phyloP scores from a whole-genome alignment of 2,329 filamentous ascomycete genomes.

The Aspergillus cejpii region DNA sequence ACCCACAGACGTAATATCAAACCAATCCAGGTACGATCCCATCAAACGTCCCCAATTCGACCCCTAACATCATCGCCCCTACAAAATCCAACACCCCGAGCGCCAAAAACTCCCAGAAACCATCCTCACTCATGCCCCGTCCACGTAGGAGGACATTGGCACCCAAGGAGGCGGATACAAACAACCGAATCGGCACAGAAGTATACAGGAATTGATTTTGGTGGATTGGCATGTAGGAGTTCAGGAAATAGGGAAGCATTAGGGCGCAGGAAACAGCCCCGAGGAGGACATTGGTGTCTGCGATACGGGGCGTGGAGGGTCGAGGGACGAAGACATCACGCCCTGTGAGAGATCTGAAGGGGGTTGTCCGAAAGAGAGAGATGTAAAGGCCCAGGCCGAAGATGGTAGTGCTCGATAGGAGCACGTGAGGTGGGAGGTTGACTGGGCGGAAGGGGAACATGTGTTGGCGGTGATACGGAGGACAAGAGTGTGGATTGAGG shows the following conservation, averaged over 20 bases:
- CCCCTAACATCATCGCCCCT: not conserved
- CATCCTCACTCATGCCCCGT: slow-evolving; percentile 3
- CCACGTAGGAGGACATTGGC: not conserved
- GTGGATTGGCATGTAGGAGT: slow-evolving; percentile 5
- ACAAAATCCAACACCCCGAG: slow-evolving; percentile 1
- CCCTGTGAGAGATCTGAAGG: not conserved
- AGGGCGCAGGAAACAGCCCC: not conserved
- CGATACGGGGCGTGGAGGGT: not conserved
- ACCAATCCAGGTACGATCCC: not conserved
- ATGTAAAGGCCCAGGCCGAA: not conserved
- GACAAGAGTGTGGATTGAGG: too few relatives aligned
- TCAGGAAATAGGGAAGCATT: slow-evolving; percentile 5
- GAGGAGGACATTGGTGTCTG: slow-evolving; percentile 4
- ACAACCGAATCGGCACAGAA: slow-evolving; percentile 1
- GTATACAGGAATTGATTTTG: slow-evolving; percentile 3
- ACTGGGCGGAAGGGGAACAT: slow-evolving; percentile 12
- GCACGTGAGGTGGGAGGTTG: slow-evolving; percentile 1
- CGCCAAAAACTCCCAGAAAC: slow-evolving; percentile 4
- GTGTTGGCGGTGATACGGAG: too few relatives aligned
- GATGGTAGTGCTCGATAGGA: not conserved
- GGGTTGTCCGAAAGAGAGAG: not conserved
- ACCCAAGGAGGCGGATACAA: not conserved
- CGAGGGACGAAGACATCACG: not conserved
- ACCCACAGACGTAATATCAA: too few relatives aligned
- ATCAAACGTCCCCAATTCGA: slow-evolving; percentile 2